Evolutionary conservation across 495 filamentous ascomycete genomes (phyloP).

Genomic region (Hyaloscypha finlandica): DNA sequence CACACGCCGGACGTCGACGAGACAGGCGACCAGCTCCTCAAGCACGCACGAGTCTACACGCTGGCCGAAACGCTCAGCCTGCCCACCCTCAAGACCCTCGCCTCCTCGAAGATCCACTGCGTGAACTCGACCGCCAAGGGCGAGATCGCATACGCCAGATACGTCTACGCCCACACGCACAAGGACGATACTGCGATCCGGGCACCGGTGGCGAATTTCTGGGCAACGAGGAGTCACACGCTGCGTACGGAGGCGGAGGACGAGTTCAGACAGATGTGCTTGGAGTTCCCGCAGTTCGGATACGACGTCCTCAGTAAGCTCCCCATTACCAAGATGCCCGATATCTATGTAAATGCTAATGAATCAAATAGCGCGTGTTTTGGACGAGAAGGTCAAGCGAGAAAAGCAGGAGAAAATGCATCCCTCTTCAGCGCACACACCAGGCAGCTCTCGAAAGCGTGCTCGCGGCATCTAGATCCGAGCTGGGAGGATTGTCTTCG

Average conservation of each 20-base stretch:
- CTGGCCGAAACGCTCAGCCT: conserved; percentile 79
- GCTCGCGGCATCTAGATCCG: conserved; percentile 30
- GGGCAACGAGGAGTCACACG: conserved; percentile 79
- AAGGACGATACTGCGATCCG: conserved; percentile 72
- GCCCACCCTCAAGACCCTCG: conserved; percentile 70
- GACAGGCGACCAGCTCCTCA: conserved; percentile 73
- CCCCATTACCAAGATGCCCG: not conserved
- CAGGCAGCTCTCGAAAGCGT: conserved; percentile 51
- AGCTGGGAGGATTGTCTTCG: not conserved
- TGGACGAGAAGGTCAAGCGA: conserved; percentile 60
- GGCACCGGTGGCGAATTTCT: conserved; percentile 85
- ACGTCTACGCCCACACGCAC: conserved; percentile 78
- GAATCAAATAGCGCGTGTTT: conserved; percentile 47
- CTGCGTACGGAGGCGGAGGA: conserved; percentile 81
- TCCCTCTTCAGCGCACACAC: conserved; percentile 34
- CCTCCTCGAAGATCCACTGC: conserved; percentile 86
- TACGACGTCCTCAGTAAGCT: conserved; percentile 80
- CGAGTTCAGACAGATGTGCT: conserved; percentile 77
- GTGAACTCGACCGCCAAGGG: conserved; percentile 82
- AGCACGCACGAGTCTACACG: conserved; percentile 87
- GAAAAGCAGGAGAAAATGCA: conserved; percentile 50
- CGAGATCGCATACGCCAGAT: conserved; percentile 87
- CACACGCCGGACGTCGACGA: conserved; percentile 62
- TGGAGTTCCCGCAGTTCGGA: conserved; percentile 87
- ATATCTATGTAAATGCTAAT: conserved; percentile 8